A percentile compares a stretch with the other conserved stretches of the same genome.
phyloP scores from a whole-genome alignment of 371 early-diverging fungal genomes.

The Mucor piriformis region DNA sequence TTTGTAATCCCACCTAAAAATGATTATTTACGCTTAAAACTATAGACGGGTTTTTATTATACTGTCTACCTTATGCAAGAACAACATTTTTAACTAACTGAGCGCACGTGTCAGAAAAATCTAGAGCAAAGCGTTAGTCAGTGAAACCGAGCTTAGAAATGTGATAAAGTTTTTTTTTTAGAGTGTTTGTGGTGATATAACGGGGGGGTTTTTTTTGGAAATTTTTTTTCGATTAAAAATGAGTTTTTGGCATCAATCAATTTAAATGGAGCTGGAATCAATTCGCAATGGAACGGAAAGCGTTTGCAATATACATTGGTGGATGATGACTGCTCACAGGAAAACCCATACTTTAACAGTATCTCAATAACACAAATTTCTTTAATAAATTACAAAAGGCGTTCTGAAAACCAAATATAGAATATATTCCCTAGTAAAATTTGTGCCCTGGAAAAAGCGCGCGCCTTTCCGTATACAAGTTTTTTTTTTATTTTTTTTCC shows the following conservation, averaged over 20 bases:
- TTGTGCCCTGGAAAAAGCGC: no score
- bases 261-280: constrained; percentile 1
- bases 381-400: no score
- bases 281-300: neutral
- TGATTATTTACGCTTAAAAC: constrained; percentile 3
- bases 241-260: neutral
- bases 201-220: neutral
- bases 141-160: no score
- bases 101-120: constrained; percentile 4
- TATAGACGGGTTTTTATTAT: constrained; percentile 12
- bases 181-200: no score
- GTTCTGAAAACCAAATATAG: no score
- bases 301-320: neutral
- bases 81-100: constrained; percentile 1
- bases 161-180: neutral
- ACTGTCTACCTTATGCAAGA: constrained; percentile 1
- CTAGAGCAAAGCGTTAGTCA: no score
- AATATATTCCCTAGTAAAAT: no score
- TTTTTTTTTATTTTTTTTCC: no score
- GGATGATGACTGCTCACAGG: no score
- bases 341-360: neutral
- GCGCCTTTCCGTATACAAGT: no score
- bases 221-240: neutral
- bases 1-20: no score
- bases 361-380: no score